Evolutionary conservation across 2,329 filamentous ascomycete genomes (phyloP), one percentile per base, ranked within the genome.

Genomic region (Penicillium sp.): DNA sequence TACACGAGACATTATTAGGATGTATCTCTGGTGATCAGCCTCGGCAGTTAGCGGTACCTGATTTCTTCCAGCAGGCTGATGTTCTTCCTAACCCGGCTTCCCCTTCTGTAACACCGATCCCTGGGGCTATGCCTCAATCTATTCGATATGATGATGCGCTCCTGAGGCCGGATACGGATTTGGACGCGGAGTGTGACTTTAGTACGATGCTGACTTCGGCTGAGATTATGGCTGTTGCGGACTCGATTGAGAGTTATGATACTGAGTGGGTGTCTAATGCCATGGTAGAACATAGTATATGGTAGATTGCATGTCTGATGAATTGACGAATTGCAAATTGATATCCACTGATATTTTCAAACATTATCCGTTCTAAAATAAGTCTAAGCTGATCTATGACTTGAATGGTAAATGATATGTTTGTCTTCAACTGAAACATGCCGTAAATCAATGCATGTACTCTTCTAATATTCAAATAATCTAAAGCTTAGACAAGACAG

Each of bases 181-280:
- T 58, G 6, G 48, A 51, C n/a, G 53, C 52, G 5, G 56, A 55
- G 1, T 44, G 41, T 33, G 44, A 42, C 15, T 54, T 58, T 35
- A 50, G 43, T 0, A 50, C 48, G 24, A 56, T 55, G 7, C 57
- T 76, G 12, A 74, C 72, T 0, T 69, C 71, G 2, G 72, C 69
- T 2, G 72, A 76, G 44, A 74, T 77, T 34, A 67, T 76, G 53
- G 73, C 72, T 3, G 68, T 76, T 52, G 73, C 74, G 0, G 72
- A 76, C 40, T 74, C 72, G 12, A 75, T 77, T 48, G 74, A 72
- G 54, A 64, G 55, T 21, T 59, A 61, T 43, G 70, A 74, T 29
- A 71, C 71, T 2, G 73, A 75, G 34, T 76, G 73, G 71, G 63
- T 76, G 32, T 73, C 70, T 0, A 72, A 75, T 45, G 70, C 70